phyloP scores from a whole-genome alignment of 2,329 filamentous ascomycete genomes.

The Colletotrichum sp. region DNA sequence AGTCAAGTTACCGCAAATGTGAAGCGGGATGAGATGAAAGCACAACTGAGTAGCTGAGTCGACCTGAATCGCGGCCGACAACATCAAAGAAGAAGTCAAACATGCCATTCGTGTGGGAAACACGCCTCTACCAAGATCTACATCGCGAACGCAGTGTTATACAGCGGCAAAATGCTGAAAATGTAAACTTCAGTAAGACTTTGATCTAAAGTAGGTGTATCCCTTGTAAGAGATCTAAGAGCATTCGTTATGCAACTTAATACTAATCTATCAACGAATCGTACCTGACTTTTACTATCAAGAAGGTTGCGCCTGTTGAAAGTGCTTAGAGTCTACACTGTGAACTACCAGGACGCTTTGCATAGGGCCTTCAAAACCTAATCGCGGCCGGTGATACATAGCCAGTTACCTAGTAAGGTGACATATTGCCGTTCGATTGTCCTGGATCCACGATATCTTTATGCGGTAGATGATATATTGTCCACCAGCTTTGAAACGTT shows the following conservation, averaged over 20 bases:
- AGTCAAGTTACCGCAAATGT: not conserved
- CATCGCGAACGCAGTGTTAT: not conserved
- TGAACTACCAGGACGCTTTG: not conserved
- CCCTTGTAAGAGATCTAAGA: not conserved
- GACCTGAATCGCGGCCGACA: not conserved
- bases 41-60: not conserved
- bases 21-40: not conserved
- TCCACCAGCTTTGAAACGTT: not conserved
- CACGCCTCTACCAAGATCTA: not conserved
- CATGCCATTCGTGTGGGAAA: not conserved
- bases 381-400: not conserved
- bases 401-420: not conserved
- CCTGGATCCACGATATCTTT: not conserved
- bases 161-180: not conserved
- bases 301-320: not conserved
- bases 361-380: not conserved
- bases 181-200: not conserved
- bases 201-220: not conserved
- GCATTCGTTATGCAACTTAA: not conserved
- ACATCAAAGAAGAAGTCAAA: not conserved
- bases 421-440: not conserved
- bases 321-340: not conserved
- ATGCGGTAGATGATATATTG: not conserved
- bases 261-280: not conserved
- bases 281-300: not conserved